phyloP scores from a whole-genome alignment of 768 basidiomycete genomes.

The Xerocomellus dryophilus region DNA sequence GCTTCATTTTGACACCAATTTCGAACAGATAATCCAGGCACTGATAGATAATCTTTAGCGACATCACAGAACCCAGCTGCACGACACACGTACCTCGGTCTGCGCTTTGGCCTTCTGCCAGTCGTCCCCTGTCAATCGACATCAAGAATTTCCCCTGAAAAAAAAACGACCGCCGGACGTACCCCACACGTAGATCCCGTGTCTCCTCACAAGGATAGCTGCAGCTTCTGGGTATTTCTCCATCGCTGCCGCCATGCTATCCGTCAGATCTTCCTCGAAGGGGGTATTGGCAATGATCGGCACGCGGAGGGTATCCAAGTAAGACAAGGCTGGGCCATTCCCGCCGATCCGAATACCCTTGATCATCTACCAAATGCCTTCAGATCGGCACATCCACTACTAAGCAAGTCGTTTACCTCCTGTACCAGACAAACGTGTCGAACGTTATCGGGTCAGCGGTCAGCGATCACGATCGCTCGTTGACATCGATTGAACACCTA shows the following conservation, averaged over 20 bases:
- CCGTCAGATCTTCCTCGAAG: constrained; percentile 83
- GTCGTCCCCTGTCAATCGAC: constrained; percentile 44
- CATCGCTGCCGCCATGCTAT: constrained; percentile 88
- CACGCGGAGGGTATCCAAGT: constrained; percentile 79
- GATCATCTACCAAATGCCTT: constrained; percentile 65
- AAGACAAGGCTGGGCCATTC: constrained; percentile 70
- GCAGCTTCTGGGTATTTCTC: constrained; percentile 72
- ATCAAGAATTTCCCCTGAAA: constrained; percentile 3
- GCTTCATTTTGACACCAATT: constrained; percentile 79
- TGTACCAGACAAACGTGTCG: constrained; percentile 14
- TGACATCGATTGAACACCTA: constrained; percentile 16
- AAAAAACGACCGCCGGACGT: constrained; percentile 10
- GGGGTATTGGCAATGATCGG: constrained; percentile 93
- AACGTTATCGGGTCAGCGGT: background rate
- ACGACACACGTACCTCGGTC: constrained; percentile 54
- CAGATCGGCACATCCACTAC: background rate
- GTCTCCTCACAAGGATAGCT: constrained; percentile 71
- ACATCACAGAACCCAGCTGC: background rate
- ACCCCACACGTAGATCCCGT: constrained; percentile 89
- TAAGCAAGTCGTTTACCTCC: constrained; percentile 37
- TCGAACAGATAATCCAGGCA: constrained; percentile 92
- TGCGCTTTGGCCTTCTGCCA: constrained; percentile 92
- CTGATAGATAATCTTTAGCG: constrained; percentile 31
- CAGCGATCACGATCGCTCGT: background rate
- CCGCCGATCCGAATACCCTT: constrained; percentile 82